These are phyloP conservation scores for Stentor coeruleus DNA, from an alignment of 73 alveolate genomes.

Conservation along the genomic window DNA sequence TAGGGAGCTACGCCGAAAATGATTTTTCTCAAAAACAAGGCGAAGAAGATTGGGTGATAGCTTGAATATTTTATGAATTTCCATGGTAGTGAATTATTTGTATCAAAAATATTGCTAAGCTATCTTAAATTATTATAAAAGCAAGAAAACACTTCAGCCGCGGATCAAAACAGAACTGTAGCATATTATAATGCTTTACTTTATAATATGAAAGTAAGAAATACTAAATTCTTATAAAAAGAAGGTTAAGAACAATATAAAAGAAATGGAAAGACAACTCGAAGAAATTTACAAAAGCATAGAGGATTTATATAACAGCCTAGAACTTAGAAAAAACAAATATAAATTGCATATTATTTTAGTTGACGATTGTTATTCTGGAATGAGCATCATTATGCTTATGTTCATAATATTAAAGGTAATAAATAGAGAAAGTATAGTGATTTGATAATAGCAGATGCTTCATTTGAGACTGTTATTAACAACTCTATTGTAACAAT, in stretches of 20 bases:
- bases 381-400: slow-evolving; percentile 77
- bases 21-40: no score
- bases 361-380: slow-evolving; percentile 73
- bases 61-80: slow-evolving; percentile 30
- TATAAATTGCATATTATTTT: slow-evolving; percentile 53
- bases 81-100: slow-evolving; percentile 26
- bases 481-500: slow-evolving; percentile 63
- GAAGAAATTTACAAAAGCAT: slow-evolving; percentile 37
- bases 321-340: slow-evolving; percentile 27
- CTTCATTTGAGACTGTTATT: slow-evolving; percentile 48
- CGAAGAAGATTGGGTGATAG: slow-evolving; percentile 29
- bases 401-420: slow-evolving; percentile 45
- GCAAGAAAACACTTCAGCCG: neutral
- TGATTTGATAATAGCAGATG: slow-evolving; percentile 63
- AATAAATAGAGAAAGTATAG: slow-evolving; percentile 60
- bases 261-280: slow-evolving; percentile 29
- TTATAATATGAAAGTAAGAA: neutral
- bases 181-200: neutral
- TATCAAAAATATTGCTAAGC: slow-evolving; percentile 7
- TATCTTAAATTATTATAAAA: slow-evolving; percentile 10
- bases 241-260: neutral
- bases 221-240: neutral
- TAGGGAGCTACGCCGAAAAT: no score
- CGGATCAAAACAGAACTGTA: neutral
- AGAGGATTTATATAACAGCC: slow-evolving; percentile 32